Base-by-base conservation (phyloP, 345 rosid species). In the Boechera retrofracta region DNA sequence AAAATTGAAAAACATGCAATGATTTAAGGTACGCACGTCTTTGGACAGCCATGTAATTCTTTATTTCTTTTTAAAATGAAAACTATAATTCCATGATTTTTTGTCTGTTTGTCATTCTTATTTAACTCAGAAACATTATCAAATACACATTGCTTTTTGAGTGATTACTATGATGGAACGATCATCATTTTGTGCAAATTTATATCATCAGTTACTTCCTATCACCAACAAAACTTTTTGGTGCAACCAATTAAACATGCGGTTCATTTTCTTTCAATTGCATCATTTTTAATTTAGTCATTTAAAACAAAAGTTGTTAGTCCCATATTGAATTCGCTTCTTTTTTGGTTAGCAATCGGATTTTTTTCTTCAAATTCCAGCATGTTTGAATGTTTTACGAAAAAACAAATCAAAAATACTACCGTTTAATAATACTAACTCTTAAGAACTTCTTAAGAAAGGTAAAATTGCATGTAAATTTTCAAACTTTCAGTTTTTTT, bases 21-120 rank as follows among this genome's bases (percentile, higher is more conserved):
- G 68, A 76, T 67, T 66, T 12, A 29, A 29, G 62, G 16, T 15
- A 67, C 41, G 68, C 79, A 75, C 79, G 68, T 49, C 68, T 9
- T 49, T 16, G 10, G 41, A 67, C 68, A 48, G 33, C 32, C 35
- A 49, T 59, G 55, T 8, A 51, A 1, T 18, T 51, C 10, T 8
- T 51, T 21, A 18, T 7, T 16, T 18, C 28, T 51, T 51, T 51
- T 3, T 7, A 8, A 47, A 47, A 51, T 51, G 24, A 18, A 16
- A 51, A 21, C 28, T 51, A 51, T 18, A 18, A 18, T 51, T 18
- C 28, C 55, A 47, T 47, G 24, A n/a, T 47, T n/a, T n/a, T 5
- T 15, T 5, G 6, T 47, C 1, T 6, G 9, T n/a, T n/a, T 45
- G 18, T 15, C 18, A 45, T 13, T 44, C 18, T 45, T 42, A 3